Evolutionary conservation across 1,284 basidiomycete species (phyloP).

Genomic region (Ustilago cynodontis): DNA sequence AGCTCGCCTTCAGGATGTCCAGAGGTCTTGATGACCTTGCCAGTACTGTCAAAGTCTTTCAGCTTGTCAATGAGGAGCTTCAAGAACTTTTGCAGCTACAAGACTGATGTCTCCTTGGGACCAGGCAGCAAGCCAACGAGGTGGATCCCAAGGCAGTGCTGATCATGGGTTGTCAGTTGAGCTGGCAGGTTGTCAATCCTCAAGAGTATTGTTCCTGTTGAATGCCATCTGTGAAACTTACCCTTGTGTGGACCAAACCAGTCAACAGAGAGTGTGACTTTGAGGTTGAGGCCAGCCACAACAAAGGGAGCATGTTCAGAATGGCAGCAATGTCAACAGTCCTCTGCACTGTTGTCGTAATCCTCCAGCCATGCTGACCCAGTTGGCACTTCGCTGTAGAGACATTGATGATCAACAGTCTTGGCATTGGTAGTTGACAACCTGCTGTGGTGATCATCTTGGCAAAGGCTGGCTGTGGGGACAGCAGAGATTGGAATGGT

Average conservation of each 20-base stretch:
- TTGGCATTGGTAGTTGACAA: too few relatives aligned
- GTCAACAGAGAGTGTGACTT: constrained; percentile 16
- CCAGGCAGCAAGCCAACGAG: constrained; percentile 13
- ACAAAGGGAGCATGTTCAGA: too few relatives aligned
- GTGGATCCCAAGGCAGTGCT: constrained; percentile 3
- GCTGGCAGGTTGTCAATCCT: constrained; percentile 13
- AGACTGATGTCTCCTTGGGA: not conserved
- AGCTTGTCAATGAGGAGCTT: constrained; percentile 11
- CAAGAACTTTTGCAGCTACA: not conserved
- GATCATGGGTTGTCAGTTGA: not conserved
- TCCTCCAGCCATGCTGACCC: too few relatives aligned
- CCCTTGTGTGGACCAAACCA: constrained; percentile 18
- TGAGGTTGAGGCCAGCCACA: not conserved
- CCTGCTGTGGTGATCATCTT: too few relatives aligned
- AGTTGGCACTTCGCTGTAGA: too few relatives aligned
- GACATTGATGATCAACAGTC: too few relatives aligned
- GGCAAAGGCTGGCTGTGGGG: too few relatives aligned
- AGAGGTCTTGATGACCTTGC: not conserved
- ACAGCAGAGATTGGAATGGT: too few relatives aligned
- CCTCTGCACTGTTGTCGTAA: too few relatives aligned
- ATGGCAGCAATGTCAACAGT: too few relatives aligned
- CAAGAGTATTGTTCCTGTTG: constrained; percentile 4
- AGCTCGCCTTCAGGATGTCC: not conserved
- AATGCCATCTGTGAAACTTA: not conserved
- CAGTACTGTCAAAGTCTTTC: not conserved